These are phyloP conservation scores for Rugosomyces carneus DNA, from an alignment of 1,284 basidiomycete species.

Conservation along the genomic window DNA sequence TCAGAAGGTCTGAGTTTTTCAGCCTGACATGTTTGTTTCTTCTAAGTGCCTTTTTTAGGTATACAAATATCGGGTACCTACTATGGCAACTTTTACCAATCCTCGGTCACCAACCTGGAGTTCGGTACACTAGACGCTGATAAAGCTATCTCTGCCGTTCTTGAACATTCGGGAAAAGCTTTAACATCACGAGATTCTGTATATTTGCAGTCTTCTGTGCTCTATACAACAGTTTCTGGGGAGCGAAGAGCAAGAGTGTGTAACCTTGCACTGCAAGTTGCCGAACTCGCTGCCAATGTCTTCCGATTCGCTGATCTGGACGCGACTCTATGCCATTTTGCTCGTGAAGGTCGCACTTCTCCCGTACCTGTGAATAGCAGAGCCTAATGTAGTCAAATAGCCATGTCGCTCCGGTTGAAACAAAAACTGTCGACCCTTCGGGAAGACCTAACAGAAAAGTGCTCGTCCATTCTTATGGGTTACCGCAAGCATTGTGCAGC, in stretches of 20 bases:
- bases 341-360: slow-evolving; percentile 63
- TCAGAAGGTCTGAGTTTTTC: slow-evolving; percentile 61
- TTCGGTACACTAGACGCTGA: slow-evolving; percentile 81
- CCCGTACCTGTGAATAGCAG: not conserved
- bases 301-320: slow-evolving; percentile 95
- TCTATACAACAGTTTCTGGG: slow-evolving; percentile 82
- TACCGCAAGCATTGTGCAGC: slow-evolving; percentile 92
- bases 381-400: slow-evolving; percentile 31
- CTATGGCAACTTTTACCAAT: slow-evolving; percentile 80
- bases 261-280: slow-evolving; percentile 82
- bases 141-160: slow-evolving; percentile 65
- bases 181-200: slow-evolving; percentile 78
- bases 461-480: slow-evolving; percentile 78
- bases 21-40: slow-evolving; percentile 1
- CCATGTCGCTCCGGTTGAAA: slow-evolving; percentile 58
- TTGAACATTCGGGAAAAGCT: slow-evolving; percentile 54
- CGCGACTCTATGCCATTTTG: slow-evolving; percentile 66
- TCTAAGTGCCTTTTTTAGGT: slow-evolving; percentile 36
- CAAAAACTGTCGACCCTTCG: slow-evolving; percentile 74
- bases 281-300: slow-evolving; percentile 83
- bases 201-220: slow-evolving; percentile 84
- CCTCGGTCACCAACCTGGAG: slow-evolving; percentile 72
- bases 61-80: slow-evolving; percentile 62
- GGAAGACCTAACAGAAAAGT: slow-evolving; percentile 81
- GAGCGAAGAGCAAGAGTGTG: slow-evolving; percentile 81